Evolutionary conservation across 768 basidiomycete species (phyloP).

Genomic region (Chlorophyllum brunneum): DNA sequence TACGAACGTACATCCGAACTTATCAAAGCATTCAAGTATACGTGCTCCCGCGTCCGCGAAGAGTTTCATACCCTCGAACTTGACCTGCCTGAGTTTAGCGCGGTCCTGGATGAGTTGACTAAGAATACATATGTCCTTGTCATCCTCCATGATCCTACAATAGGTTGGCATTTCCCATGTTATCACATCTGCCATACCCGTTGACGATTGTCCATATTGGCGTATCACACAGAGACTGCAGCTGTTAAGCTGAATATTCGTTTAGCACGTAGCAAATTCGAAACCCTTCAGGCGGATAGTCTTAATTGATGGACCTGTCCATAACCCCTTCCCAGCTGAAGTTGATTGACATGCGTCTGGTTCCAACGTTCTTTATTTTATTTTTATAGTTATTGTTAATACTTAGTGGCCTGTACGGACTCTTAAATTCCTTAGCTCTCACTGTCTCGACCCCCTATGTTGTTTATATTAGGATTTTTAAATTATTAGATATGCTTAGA

Average conservation of each 20-base stretch:
- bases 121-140: constrained; percentile 91
- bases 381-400: constrained; percentile 13
- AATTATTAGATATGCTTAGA: constrained; percentile 10
- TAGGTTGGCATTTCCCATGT: constrained; percentile 49
- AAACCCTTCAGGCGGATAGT: constrained; percentile 80
- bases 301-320: constrained; percentile 20
- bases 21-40: constrained; percentile 93
- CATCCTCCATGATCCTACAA: constrained; percentile 83
- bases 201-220: constrained; percentile 8
- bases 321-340: background rate
- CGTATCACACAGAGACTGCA: constrained; percentile 65
- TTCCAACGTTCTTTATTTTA: background rate
- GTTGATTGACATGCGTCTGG: background rate
- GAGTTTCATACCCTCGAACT: constrained; percentile 87
- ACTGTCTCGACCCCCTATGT: background rate
- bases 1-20: constrained; percentile 90
- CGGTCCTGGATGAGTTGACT: constrained; percentile 90
- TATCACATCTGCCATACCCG: background rate
- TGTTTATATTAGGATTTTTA: constrained; percentile 10
- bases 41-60: constrained; percentile 79
- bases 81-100: constrained; percentile 81
- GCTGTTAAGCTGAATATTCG: constrained; percentile 86
- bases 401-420: background rate
- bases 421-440: background rate
- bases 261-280: constrained; percentile 83